Percentiles rank a stretch among this genome's conserved stretches.
Conservation (phyloP, 2,329 filamentous ascomycete species). For the Talaromyces rugulosus region DNA sequence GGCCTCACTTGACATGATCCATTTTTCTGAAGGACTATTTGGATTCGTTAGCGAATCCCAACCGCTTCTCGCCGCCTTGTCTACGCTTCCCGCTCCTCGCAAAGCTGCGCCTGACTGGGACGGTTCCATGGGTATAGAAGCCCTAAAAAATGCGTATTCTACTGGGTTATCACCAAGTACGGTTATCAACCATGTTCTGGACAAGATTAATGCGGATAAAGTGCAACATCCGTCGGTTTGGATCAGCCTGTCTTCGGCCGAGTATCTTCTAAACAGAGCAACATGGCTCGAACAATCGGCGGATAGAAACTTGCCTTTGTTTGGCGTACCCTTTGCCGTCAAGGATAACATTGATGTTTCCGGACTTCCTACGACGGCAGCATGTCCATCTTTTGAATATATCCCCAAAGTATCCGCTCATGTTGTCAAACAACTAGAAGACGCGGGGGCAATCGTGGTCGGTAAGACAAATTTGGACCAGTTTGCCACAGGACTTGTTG, state of each 20-base stretch:
- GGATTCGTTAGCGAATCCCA: slow-evolving; percentile 27
- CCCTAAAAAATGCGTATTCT: slow-evolving; percentile 15
- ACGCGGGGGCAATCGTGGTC: slow-evolving; percentile 52
- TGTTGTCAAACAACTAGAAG: slow-evolving; percentile 45
- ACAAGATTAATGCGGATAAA: slow-evolving; percentile 4
- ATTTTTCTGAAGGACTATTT: slow-evolving; percentile 34
- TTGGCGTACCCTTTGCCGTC: slow-evolving; percentile 47
- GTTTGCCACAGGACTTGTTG: slow-evolving; percentile 58
- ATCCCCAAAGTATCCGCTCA: slow-evolving; percentile 44
- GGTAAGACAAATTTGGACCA: slow-evolving; percentile 60
- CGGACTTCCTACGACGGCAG: slow-evolving; percentile 44
- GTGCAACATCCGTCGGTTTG: slow-evolving; percentile 5
- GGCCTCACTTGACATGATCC: slow-evolving; percentile 33
- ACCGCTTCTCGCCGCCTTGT: slow-evolving; percentile 14
- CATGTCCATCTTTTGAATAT: slow-evolving; percentile 46
- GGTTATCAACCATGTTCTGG: slow-evolving; percentile 32
- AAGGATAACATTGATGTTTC: slow-evolving; percentile 48
- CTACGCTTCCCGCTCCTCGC: slow-evolving; percentile 10
- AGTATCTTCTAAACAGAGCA: slow-evolving; percentile 38
- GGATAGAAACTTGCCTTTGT: slow-evolving; percentile 33
- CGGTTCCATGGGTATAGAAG: slow-evolving; percentile 5
- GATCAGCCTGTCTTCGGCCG: slow-evolving; percentile 26
- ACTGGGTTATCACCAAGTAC: slow-evolving; percentile 41
- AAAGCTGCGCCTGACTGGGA: slow-evolving; percentile 7
- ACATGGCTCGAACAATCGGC: slow-evolving; percentile 30